These are phyloP conservation scores for Russula brevipes DNA, from an alignment of 768 basidiomycete genomes.

Conservation along the genomic window DNA sequence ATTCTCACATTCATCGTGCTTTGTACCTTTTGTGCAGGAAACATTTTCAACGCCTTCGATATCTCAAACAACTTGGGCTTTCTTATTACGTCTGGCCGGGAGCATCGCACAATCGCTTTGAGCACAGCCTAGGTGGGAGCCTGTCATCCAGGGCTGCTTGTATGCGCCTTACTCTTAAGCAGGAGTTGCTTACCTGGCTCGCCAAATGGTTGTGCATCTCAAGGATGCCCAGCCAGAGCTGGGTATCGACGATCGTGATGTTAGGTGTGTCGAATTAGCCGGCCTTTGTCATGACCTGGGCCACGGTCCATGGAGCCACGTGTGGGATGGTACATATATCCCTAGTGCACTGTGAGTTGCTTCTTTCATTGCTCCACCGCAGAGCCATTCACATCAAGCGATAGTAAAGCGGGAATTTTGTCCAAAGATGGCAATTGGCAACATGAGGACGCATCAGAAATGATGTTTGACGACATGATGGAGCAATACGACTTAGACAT, in stretches of 20 bases:
- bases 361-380: background rate
- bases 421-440: slow-evolving; percentile 49
- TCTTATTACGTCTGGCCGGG: slow-evolving; percentile 72
- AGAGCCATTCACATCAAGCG: background rate
- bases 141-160: background rate
- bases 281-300: slow-evolving; percentile 83
- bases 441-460: slow-evolving; percentile 75
- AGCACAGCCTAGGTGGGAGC: slow-evolving; percentile 67
- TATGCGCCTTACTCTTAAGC: background rate
- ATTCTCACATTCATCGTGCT: background rate
- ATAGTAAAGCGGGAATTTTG: slow-evolving; percentile 7
- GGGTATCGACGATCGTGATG: slow-evolving; percentile 62
- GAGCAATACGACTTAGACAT: slow-evolving; percentile 50
- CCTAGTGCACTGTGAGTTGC: slow-evolving; percentile 55
- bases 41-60: slow-evolving; percentile 72
- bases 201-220: slow-evolving; percentile 55
- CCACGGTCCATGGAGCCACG: slow-evolving; percentile 82
- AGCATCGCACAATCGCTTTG: slow-evolving; percentile 77
- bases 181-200: slow-evolving; percentile 76
- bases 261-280: slow-evolving; percentile 72
- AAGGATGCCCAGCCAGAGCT: slow-evolving; percentile 55
- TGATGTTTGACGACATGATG: slow-evolving; percentile 75
- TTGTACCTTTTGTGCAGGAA: slow-evolving; percentile 35
- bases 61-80: slow-evolving; percentile 77
- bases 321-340: slow-evolving; percentile 75